A percentile compares a stretch with the other conserved stretches of the same genome.
These are phyloP conservation scores for Lactifluus hygrophoroides DNA, from an alignment of 768 basidiomycete species.

Conservation along the genomic window DNA sequence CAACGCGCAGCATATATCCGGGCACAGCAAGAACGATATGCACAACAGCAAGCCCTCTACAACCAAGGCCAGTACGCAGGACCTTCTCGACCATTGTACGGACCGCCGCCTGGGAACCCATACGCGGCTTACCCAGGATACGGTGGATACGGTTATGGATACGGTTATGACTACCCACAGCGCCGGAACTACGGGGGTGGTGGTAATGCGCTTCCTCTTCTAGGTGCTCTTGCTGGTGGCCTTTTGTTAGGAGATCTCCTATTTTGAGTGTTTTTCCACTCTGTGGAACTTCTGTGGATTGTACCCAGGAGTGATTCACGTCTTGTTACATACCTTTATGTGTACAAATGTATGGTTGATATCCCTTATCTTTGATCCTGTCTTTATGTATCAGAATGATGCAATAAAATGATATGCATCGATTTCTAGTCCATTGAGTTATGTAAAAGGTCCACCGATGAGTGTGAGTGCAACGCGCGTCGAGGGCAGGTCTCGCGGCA, in stretches of 20 bases:
- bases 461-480: background rate
- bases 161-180: background rate
- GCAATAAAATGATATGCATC: too few relatives aligned
- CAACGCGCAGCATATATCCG: background rate
- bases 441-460: too few relatives aligned
- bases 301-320: background rate
- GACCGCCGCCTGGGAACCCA: slow-evolving; percentile 23
- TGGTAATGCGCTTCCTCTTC: slow-evolving; percentile 26
- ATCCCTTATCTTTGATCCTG: background rate
- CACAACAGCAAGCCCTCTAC: slow-evolving; percentile 12
- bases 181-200: background rate
- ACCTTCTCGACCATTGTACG: slow-evolving; percentile 18
- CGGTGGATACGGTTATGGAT: slow-evolving; percentile 14
- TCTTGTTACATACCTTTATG: background rate
- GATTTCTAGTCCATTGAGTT: background rate
- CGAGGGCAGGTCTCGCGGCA: background rate
- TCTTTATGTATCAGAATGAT: too few relatives aligned
- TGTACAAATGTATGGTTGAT: background rate
- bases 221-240: slow-evolving; percentile 33
- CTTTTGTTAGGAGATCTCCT: slow-evolving; percentile 21
- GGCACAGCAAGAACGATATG: slow-evolving; percentile 1
- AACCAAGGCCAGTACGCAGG: background rate
- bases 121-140: slow-evolving; percentile 4
- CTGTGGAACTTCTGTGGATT: background rate
- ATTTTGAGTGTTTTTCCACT: background rate